Conservation (phyloP, 1,284 basidiomycete species). For the Trichosporon inkin region DNA sequence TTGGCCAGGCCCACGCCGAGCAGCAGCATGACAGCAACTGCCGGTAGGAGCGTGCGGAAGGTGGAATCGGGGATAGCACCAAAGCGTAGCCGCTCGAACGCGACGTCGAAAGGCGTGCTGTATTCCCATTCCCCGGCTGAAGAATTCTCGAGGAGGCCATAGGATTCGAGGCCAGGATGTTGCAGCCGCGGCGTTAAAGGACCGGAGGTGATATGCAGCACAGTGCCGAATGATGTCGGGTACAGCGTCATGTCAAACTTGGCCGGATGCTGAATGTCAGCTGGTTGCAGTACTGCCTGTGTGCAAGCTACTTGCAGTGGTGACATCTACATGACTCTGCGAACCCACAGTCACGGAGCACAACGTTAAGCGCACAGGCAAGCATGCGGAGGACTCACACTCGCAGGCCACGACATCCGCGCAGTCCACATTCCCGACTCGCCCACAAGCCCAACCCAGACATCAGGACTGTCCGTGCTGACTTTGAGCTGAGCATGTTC, state of each 20-base stretch:
- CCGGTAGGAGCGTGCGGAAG: background rate
- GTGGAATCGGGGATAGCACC: slow-evolving; percentile 34
- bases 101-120: slow-evolving; percentile 27
- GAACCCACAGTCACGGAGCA: no score
- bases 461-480: slow-evolving; percentile 16
- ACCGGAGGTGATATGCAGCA: slow-evolving; percentile 22
- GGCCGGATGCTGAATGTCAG: slow-evolving; percentile 24
- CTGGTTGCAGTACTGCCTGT: background rate
- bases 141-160: background rate
- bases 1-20: background rate
- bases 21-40: background rate
- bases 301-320: no score
- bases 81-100: slow-evolving; percentile 38
- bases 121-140: slow-evolving; percentile 6
- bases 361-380: background rate
- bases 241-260: slow-evolving; percentile 19
- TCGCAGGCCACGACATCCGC: slow-evolving; percentile 41
- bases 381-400: slow-evolving; percentile 16
- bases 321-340: no score
- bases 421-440: slow-evolving; percentile 31
- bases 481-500: slow-evolving; percentile 12
- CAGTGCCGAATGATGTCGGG: background rate
- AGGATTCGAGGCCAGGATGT: slow-evolving; percentile 16
- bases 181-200: slow-evolving; percentile 29
- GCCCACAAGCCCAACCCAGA: slow-evolving; percentile 22